These are phyloP conservation scores for Beta vulgaris DNA, from an alignment of 148 eudicot species.

Conservation along the genomic window DNA sequence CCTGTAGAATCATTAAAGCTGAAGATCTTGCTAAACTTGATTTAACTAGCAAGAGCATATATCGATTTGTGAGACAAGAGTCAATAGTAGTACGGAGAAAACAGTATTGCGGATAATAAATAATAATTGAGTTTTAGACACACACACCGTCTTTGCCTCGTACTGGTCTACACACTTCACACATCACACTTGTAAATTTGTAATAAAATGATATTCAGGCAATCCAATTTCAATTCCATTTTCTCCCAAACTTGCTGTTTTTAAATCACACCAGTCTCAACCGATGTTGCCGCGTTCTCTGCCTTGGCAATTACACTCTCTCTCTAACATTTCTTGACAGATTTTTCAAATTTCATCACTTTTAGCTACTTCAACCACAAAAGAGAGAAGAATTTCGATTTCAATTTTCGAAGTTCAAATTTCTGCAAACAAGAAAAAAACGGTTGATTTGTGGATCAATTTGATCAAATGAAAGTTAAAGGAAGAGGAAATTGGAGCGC, in stretches of 20 bases:
- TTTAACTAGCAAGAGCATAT: no score
- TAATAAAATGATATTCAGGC: background rate
- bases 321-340: background rate
- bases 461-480: constrained; percentile 50
- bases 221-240: background rate
- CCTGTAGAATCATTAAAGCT: no score
- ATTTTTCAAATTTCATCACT: background rate
- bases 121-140: background rate
- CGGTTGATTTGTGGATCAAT: background rate
- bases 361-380: background rate
- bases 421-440: background rate
- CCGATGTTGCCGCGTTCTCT: constrained; percentile 28
- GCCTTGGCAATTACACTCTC: background rate
- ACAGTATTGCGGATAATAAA: background rate
- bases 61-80: background rate
- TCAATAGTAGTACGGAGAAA: background rate
- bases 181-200: background rate
- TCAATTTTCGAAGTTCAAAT: no score
- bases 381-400: background rate
- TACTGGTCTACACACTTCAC: background rate
- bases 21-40: no score
- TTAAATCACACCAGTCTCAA: constrained; percentile 15
- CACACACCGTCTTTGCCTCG: constrained; percentile 4
- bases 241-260: background rate
- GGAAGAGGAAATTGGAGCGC: constrained; percentile 45